These are phyloP conservation scores for Tolypocladium endophyticum DNA, from an alignment of 2,329 filamentous ascomycete species.

Conservation along the genomic window DNA sequence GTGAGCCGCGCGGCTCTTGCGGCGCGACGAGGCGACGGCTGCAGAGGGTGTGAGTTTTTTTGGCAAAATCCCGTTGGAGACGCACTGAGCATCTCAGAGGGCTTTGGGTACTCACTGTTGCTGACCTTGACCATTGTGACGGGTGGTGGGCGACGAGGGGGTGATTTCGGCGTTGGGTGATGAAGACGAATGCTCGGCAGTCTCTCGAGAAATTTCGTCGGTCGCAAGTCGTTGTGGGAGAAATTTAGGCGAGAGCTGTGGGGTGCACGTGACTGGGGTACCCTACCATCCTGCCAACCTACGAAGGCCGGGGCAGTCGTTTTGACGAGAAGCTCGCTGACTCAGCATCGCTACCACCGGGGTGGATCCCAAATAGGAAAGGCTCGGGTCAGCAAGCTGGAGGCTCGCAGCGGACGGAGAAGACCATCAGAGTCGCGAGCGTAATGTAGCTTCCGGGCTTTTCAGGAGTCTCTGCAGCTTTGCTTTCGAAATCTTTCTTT, in stretches of 20 bases:
- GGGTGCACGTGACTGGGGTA: conserved; percentile 20
- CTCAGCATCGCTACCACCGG: neutral
- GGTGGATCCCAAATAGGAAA: neutral
- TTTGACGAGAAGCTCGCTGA: neutral
- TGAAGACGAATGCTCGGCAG: conserved; percentile 5
- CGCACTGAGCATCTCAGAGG: neutral
- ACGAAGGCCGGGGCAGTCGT: too few relatives aligned
- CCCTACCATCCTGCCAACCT: conserved; percentile 1
- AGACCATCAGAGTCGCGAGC: neutral
- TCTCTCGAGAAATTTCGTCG: conserved; percentile 5
- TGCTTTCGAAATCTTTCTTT: too few relatives aligned
- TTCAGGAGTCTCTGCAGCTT: too few relatives aligned
- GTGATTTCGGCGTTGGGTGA: conserved; percentile 20
- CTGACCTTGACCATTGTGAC: conserved; percentile 64
- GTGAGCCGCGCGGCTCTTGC: conserved; percentile 99
- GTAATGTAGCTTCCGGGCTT: neutral
- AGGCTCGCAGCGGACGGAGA: neutral
- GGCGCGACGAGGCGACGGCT: conserved; percentile 69
- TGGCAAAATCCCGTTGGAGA: neutral
- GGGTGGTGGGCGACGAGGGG: conserved; percentile 16
- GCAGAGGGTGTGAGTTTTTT: neutral
- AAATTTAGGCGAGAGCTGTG: conserved; percentile 15
- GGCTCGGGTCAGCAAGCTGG: neutral
- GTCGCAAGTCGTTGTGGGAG: conserved; percentile 15
- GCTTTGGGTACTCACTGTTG: conserved; percentile 33